phyloP scores from a whole-genome alignment of 164 flowering plant genomes.

The Dillenia turbinata region DNA sequence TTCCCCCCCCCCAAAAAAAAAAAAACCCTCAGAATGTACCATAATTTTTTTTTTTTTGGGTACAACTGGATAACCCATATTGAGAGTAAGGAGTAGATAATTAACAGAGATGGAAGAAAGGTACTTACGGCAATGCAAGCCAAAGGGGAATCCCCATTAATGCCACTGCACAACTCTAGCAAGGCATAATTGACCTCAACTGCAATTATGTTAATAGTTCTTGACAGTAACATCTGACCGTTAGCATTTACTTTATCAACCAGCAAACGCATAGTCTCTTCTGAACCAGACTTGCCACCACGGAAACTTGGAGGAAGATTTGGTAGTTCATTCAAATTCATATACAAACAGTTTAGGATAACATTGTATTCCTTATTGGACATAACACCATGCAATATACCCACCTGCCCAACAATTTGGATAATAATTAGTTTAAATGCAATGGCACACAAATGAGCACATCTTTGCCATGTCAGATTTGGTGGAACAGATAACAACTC shows the following conservation, averaged over 20 bases:
- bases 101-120: constrained; percentile 2
- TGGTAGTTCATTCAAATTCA: constrained; percentile 78
- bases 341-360: constrained; percentile 64
- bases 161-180: constrained; percentile 77
- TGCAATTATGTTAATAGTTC: constrained; percentile 64
- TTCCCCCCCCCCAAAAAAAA: too few relatives aligned
- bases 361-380: constrained; percentile 79
- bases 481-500: too few relatives aligned
- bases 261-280: constrained; percentile 72
- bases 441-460: too few relatives aligned
- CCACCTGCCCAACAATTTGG: constrained; percentile 58
- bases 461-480: too few relatives aligned
- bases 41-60: background rate
- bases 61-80: background rate
- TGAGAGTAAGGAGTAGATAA: constrained; percentile 2
- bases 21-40: background rate
- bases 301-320: constrained; percentile 91
- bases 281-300: constrained; percentile 44
- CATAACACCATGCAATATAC: constrained; percentile 73
- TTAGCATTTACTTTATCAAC: constrained; percentile 88
- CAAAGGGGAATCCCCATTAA: constrained; percentile 73
- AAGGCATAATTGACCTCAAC: constrained; percentile 76
- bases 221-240: constrained; percentile 74
- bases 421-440: too few relatives aligned
- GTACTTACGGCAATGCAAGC: constrained; percentile 83